Evolutionary conservation across 352 stramenopile species (phyloP).

Genomic region (Thalassiosira gravida): DNA sequence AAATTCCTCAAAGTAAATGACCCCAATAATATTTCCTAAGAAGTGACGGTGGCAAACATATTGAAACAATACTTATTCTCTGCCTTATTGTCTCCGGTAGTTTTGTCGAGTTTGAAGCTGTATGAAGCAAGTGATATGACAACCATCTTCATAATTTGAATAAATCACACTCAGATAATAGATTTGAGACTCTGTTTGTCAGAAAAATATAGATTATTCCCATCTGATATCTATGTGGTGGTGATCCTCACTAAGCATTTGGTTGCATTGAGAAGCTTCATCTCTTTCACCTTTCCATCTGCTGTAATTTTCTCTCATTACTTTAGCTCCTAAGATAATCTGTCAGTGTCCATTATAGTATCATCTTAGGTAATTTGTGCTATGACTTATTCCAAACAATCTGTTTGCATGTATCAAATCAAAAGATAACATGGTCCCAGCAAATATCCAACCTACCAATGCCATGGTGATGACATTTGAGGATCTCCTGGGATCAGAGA

Average conservation of each 20-base stretch:
- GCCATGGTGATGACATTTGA: neutral
- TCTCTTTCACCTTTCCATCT: neutral
- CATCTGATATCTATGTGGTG: constrained; percentile 15
- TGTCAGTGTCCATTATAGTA: constrained; percentile 19
- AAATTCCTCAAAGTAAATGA: neutral
- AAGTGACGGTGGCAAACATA: neutral
- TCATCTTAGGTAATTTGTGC: constrained; percentile 18
- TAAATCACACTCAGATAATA: neutral
- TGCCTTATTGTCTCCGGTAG: constrained; percentile 12
- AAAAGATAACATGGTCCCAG: neutral
- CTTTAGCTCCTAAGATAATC: constrained; percentile 7
- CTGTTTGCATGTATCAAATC: constrained; percentile 29
- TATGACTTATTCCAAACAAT: constrained; percentile 2
- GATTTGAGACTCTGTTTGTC: constrained; percentile 2
- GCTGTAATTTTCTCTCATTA: neutral
- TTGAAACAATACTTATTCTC: constrained; percentile 18
- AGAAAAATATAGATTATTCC: constrained; percentile 26
- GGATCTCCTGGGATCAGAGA: neutral
- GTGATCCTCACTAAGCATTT: constrained; percentile 32
- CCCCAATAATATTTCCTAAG: neutral
- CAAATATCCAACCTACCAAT: constrained; percentile 7
- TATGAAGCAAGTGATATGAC: neutral
- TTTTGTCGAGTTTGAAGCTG: constrained; percentile 20
- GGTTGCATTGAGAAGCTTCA: constrained; percentile 3
- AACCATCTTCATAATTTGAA: too few species aligned